Conservation (phyloP, 2,329 filamentous ascomycete genomes). For the Exophiala sideris region DNA sequence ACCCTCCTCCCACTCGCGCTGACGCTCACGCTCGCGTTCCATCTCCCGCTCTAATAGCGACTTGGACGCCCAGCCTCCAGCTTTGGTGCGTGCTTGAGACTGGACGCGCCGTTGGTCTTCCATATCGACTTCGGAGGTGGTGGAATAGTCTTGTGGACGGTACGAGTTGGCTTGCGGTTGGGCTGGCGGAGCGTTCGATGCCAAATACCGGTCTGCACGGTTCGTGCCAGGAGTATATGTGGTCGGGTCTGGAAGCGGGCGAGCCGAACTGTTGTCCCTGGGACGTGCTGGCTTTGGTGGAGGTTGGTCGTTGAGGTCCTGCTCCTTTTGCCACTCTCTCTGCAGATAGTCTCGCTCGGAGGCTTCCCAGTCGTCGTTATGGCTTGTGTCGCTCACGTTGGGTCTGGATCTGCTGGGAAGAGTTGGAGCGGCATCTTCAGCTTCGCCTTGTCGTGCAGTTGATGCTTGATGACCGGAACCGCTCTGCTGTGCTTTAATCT, state of each 20-base stretch:
- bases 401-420: constrained; percentile 16
- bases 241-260: constrained; percentile 48
- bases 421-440: constrained; percentile 3
- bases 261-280: constrained; percentile 24
- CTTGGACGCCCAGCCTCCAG: constrained; percentile 60
- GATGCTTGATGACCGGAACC: constrained; percentile 23
- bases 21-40: constrained; percentile 63
- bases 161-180: constrained; percentile 38
- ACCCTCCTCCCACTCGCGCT: constrained; percentile 62
- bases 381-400: constrained; percentile 41
- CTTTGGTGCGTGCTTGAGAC: constrained; percentile 57
- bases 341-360: constrained; percentile 60
- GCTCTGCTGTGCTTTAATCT: constrained; percentile 64
- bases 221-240: constrained; percentile 36
- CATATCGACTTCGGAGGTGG: constrained; percentile 54
- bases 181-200: constrained; percentile 52
- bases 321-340: constrained; percentile 52
- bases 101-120: constrained; percentile 53
- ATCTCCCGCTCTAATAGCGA: constrained; percentile 64
- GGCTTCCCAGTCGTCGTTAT: constrained; percentile 56
- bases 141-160: constrained; percentile 45
- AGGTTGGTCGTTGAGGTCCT: constrained; percentile 31
- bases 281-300: constrained; percentile 23
- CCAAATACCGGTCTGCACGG: constrained; percentile 56
- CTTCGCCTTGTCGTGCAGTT: not conserved